These are phyloP conservation scores for Geranium rotundifolium DNA, from an alignment of 345 rosid species.

Conservation along the genomic window DNA sequence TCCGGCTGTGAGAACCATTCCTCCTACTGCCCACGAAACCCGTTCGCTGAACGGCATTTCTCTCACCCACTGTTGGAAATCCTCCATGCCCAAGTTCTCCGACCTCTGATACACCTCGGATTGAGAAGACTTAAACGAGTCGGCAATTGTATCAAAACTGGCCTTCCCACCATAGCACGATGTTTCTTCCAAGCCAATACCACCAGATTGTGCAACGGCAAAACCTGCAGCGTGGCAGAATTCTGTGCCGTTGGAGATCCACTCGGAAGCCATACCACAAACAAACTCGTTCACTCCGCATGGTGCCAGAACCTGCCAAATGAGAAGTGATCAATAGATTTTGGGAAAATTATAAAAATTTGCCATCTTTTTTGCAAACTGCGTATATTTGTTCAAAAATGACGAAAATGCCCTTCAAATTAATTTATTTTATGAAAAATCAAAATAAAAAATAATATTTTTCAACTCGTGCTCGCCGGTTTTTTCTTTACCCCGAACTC, in stretches of 20 bases:
- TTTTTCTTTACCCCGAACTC: too few species aligned
- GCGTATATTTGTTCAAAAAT: background rate
- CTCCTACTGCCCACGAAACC: conserved; percentile 75
- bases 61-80: conserved; percentile 39
- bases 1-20: conserved; percentile 66
- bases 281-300: conserved; percentile 70
- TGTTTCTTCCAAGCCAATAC: conserved; percentile 26
- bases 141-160: conserved; percentile 69
- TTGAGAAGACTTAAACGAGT: conserved; percentile 47
- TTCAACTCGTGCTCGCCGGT: too few species aligned
- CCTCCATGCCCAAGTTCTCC: conserved; percentile 21
- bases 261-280: conserved; percentile 72
- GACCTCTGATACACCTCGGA: conserved; percentile 27
- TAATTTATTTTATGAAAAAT: too few species aligned
- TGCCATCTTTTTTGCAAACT: too few species aligned
- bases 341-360: too few species aligned
- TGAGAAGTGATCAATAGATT: conserved; percentile 13
- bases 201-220: conserved; percentile 30
- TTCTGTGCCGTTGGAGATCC: conserved; percentile 79
- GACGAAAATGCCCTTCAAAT: too few species aligned
- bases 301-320: conserved; percentile 53
- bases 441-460: too few species aligned
- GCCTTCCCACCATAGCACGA: conserved; percentile 76
- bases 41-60: conserved; percentile 37
- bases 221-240: conserved; percentile 83